Conservation (phyloP, 805 yeast species). For the Metschnikowia aberdeeniae region DNA sequence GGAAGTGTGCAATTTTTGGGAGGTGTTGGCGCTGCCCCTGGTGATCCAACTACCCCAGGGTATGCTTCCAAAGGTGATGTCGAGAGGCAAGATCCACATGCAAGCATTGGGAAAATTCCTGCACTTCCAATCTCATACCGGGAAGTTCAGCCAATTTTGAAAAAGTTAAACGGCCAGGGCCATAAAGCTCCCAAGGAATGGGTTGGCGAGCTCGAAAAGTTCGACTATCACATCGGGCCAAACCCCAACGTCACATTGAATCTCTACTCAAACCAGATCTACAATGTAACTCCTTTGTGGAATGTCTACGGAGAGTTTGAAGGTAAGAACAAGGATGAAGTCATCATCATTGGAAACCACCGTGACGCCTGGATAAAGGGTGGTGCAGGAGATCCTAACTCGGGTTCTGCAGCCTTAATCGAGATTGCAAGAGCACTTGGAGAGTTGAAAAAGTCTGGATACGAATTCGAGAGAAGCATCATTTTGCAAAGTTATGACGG, state of each 20-base stretch:
- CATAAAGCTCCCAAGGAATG: slow-evolving; percentile 39
- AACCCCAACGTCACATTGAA: slow-evolving; percentile 40
- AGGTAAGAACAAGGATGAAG: slow-evolving; percentile 51
- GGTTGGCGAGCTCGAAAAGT: slow-evolving; percentile 35
- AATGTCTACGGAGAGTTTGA: slow-evolving; percentile 60
- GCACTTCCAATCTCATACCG: slow-evolving; percentile 63
- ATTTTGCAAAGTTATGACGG: slow-evolving; percentile 80
- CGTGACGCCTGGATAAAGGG: slow-evolving; percentile 80
- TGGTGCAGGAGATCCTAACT: slow-evolving; percentile 77
- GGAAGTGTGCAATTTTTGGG: slow-evolving; percentile 57
- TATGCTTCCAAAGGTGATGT: slow-evolving; percentile 43
- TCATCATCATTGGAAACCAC: slow-evolving; percentile 67
- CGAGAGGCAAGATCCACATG: slow-evolving; percentile 17
- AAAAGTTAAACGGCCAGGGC: slow-evolving; percentile 58
- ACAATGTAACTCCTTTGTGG: slow-evolving; percentile 55
- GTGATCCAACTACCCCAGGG: slow-evolving; percentile 79
- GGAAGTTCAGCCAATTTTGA: slow-evolving; percentile 61
- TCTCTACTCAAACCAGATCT: slow-evolving; percentile 58
- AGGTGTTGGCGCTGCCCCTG: slow-evolving; percentile 51
- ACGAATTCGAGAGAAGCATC: slow-evolving; percentile 72
- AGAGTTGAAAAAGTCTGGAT: slow-evolving; percentile 50
- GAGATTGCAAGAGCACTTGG: slow-evolving; percentile 62
- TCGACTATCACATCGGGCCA: slow-evolving; percentile 54
- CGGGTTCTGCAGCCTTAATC: slow-evolving; percentile 62
- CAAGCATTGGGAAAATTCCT: slow-evolving; percentile 62